Conservation (phyloP, 2,329 filamentous ascomycete species). For the Sporothrix pallida region DNA sequence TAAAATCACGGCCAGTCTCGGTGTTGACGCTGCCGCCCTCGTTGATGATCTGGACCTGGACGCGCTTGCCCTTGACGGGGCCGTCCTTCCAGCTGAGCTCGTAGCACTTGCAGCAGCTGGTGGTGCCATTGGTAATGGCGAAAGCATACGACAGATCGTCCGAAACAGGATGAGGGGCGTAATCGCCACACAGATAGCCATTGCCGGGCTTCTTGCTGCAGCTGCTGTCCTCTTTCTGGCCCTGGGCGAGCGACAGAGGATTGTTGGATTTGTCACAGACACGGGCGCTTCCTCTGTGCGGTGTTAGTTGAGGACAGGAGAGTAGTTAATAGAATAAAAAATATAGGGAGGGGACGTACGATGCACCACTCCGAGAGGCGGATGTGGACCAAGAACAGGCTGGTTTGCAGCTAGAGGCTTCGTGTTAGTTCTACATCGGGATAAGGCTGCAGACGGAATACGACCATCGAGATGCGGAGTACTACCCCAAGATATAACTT, state of each 20-base stretch:
- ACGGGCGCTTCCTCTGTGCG: constrained; percentile 34
- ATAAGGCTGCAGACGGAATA: background rate
- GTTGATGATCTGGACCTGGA: constrained; percentile 40
- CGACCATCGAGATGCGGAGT: background rate
- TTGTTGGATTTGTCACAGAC: constrained; percentile 39
- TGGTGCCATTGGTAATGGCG: constrained; percentile 36
- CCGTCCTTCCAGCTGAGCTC: constrained; percentile 38
- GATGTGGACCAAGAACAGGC: constrained; percentile 38
- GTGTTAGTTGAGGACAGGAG: background rate
- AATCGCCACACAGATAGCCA: constrained; percentile 38
- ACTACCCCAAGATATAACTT: background rate
- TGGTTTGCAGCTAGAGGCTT: constrained; percentile 37
- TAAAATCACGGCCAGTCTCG: constrained; percentile 33
- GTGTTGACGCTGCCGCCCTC: constrained; percentile 35
- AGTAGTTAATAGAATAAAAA: background rate
- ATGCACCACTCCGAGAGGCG: constrained; percentile 33
- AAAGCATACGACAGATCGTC: constrained; percentile 37
- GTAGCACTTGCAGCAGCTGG: constrained; percentile 40
- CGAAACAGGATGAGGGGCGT: constrained; percentile 35
- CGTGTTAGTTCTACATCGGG: background rate
- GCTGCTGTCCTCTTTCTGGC: constrained; percentile 30
- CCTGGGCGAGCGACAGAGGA: constrained; percentile 30
- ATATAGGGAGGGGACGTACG: constrained; percentile 24
- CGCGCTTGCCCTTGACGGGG: constrained; percentile 35
- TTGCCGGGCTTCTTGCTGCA: constrained; percentile 34